phyloP scores from a whole-genome alignment of 805 yeast genomes.

The Blastobotrys terrestris region DNA sequence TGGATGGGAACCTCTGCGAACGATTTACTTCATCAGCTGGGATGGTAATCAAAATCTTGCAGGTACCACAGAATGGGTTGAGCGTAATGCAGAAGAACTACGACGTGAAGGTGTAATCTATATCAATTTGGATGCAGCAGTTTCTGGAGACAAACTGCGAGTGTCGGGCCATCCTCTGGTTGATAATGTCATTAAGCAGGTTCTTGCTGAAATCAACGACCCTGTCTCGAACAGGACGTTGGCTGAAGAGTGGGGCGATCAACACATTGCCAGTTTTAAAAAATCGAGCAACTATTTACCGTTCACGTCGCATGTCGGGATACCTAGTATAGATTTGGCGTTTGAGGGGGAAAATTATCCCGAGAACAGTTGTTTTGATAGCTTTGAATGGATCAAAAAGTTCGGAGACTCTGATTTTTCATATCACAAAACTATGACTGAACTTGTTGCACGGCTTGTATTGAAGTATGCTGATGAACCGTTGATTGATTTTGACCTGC shows the following conservation, averaged over 20 bases:
- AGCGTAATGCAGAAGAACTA: slow-evolving; percentile 46
- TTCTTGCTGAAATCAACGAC: slow-evolving; percentile 29
- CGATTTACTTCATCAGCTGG: slow-evolving; percentile 76
- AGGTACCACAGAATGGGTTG: slow-evolving; percentile 77
- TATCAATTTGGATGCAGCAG: slow-evolving; percentile 64
- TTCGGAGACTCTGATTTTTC: slow-evolving; percentile 52
- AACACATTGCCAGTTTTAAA: neutral
- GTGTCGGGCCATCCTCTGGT: slow-evolving; percentile 63
- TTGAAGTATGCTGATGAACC: slow-evolving; percentile 71
- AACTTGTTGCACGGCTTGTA: slow-evolving; percentile 46
- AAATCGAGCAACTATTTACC: slow-evolving; percentile 42
- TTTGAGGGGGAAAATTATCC: slow-evolving; percentile 41
- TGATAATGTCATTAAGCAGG: slow-evolving; percentile 40
- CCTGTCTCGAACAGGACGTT: slow-evolving; percentile 13
- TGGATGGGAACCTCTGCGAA: slow-evolving; percentile 79
- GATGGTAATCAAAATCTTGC: slow-evolving; percentile 80
- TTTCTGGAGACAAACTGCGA: slow-evolving; percentile 47
- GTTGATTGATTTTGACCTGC: slow-evolving; percentile 61
- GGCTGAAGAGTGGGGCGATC: slow-evolving; percentile 40
- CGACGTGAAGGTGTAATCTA: slow-evolving; percentile 59
- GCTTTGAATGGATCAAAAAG: slow-evolving; percentile 48
- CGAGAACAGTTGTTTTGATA: slow-evolving; percentile 56
- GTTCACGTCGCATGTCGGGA: slow-evolving; percentile 54
- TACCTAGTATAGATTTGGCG: slow-evolving; percentile 61
- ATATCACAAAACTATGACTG: slow-evolving; percentile 50